Base-by-base conservation (phyloP, 805 yeast species). In the Saccharomycopsis fibuligera region DNA sequence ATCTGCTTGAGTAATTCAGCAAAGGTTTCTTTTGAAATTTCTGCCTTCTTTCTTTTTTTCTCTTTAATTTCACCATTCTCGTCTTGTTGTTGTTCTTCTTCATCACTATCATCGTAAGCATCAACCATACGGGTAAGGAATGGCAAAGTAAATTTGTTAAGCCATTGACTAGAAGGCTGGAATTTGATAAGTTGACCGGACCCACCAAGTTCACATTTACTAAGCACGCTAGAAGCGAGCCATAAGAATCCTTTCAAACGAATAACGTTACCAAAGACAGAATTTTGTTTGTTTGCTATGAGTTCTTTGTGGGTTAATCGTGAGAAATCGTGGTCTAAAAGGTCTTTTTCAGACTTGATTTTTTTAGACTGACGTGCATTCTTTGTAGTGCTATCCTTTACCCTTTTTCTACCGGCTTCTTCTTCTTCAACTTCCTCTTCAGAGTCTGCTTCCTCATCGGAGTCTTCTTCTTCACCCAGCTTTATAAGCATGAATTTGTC, bases 231-330 rank as follows among this genome's bases (percentile, higher is more conserved):
- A 1, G 73, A 60, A 4, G 75, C 75, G 16, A 71, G 56, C 75
- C 75, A 71, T 50, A 71, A 62, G 57, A 68, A 69, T 1, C 75
- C 74, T 53, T 71, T 70, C 5, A 73, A 66, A 6, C 75, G 62
- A 25, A 71, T 53, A 17, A 71, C 54, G 9, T 66, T 60, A 1
- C 67, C 68, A 47, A 71, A 70, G 1, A 64, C 58, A 2, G 73
- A 69, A 5, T 52, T 56, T 30, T 62, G 59, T 49, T 68, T 70
- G 57, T 69, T 69, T 12, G 45, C 51, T 3, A 69, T 54, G 16
- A 68, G 50, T 30, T 61, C 55, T 29, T 57, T 51, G n/a, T 63
- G 64, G 12, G 60, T 49, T 10, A 49, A 49, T 12, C 21, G 22
- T 3, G 38, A 19, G 21, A 40, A 45, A 19, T 45, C 48, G 17